A percentile compares a stretch with the other conserved stretches of the same genome.
These are phyloP conservation scores for Rhododendron mucronatum DNA, from an alignment of 148 eudicot species.

Conservation along the genomic window DNA sequence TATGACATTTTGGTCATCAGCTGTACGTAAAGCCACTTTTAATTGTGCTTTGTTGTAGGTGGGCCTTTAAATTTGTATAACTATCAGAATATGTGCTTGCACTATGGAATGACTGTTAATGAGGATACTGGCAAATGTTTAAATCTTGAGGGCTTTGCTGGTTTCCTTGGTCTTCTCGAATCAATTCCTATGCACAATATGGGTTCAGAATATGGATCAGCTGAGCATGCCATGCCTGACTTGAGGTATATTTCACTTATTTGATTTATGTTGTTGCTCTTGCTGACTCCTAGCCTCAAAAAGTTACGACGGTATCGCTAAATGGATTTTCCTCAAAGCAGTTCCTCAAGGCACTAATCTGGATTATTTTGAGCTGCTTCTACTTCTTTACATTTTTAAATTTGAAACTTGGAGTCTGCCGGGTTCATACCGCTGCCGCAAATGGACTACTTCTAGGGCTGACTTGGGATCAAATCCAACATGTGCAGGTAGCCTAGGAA, in stretches of 20 bases:
- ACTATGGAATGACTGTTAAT: constrained; percentile 50
- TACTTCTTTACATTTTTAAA: neutral
- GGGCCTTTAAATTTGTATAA: constrained; percentile 46
- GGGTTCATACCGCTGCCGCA: neutral
- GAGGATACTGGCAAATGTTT: constrained; percentile 52
- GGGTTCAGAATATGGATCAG: constrained; percentile 48
- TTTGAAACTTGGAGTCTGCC: neutral
- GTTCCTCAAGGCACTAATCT: neutral
- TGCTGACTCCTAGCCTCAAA: neutral
- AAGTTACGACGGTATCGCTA: neutral
- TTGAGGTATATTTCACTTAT: constrained; percentile 44
- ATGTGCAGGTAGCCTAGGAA: neutral
- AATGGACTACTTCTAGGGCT: neutral
- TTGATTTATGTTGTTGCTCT: neutral
- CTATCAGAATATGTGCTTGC: constrained; percentile 55
- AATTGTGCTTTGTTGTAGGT: constrained; percentile 36
- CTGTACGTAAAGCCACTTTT: constrained; percentile 7
- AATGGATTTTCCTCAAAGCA: neutral
- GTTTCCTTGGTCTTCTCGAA: constrained; percentile 77
- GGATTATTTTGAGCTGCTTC: neutral
- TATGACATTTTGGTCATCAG: neutral
- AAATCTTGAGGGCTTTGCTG: constrained; percentile 71
- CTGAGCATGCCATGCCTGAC: constrained; percentile 54
- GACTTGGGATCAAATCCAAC: neutral
- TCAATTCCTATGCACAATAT: constrained; percentile 70